Evolutionary conservation across 768 basidiomycete genomes (phyloP).

Genomic region (Cantharellus anzutake): DNA sequence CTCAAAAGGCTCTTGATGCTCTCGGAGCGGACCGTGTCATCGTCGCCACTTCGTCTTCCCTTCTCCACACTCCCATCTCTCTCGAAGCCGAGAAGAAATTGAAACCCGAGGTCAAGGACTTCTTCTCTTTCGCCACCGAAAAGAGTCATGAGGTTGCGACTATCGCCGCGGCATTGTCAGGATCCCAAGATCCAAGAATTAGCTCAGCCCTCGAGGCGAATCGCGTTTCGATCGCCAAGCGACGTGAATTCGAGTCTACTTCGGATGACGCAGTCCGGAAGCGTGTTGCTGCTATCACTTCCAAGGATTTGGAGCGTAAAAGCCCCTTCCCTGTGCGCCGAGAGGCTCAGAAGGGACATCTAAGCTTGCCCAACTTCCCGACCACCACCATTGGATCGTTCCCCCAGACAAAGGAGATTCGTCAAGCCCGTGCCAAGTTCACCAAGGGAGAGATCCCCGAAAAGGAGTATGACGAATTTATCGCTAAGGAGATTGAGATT

Average conservation of each 20-base stretch:
- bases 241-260: conserved; percentile 82
- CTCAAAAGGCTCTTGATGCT: conserved; percentile 63
- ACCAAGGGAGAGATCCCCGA: conserved; percentile 76
- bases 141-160: conserved; percentile 81
- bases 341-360: conserved; percentile 71
- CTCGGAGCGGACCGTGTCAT: conserved; percentile 82
- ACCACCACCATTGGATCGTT: conserved; percentile 98
- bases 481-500: conserved; percentile 88
- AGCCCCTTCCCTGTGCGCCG: conserved; percentile 75
- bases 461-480: conserved; percentile 87
- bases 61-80: conserved; percentile 95
- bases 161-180: conserved; percentile 70
- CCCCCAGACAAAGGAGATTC: conserved; percentile 99
- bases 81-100: conserved; percentile 84
- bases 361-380: conserved; percentile 90
- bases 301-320: conserved; percentile 71
- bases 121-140: conserved; percentile 97
- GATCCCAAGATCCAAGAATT: conserved; percentile 57
- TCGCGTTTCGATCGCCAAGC: conserved; percentile 75
- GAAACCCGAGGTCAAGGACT: conserved; percentile 75
- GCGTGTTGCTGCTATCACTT: conserved; percentile 82
- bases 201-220: conserved; percentile 71
- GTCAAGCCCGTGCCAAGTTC: conserved; percentile 87
- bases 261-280: conserved; percentile 92
- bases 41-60: conserved; percentile 89